Evolutionary conservation across 495 filamentous ascomycete species (phyloP).

Genomic region (Polyplosphaeria fusca): DNA sequence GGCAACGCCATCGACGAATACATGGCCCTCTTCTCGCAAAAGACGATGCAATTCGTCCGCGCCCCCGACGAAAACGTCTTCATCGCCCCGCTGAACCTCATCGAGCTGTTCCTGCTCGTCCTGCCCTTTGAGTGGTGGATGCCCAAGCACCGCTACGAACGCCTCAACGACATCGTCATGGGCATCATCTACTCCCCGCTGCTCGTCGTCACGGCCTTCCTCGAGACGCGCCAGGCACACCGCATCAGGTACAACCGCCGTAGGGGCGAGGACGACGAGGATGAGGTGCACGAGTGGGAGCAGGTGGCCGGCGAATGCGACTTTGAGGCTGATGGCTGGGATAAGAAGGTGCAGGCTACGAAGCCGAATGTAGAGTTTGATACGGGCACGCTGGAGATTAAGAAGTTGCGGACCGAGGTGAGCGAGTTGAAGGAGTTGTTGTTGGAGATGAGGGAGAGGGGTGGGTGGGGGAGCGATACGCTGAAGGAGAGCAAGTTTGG

Average conservation of each 20-base stretch:
- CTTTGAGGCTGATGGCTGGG: constrained; percentile 78
- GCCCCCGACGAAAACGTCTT: constrained; percentile 98
- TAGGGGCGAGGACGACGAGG: constrained; percentile 85
- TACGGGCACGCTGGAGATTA: constrained; percentile 62
- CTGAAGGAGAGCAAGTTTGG: constrained; percentile 17
- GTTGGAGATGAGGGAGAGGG: constrained; percentile 40
- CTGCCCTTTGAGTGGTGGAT: constrained; percentile 97
- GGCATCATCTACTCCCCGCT: constrained; percentile 79
- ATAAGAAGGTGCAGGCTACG: constrained; percentile 65
- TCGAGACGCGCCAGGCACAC: constrained; percentile 69
- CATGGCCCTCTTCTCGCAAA: constrained; percentile 79
- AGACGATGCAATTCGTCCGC: constrained; percentile 93
- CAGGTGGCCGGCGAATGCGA: constrained; percentile 68
- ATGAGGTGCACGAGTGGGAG: constrained; percentile 89
- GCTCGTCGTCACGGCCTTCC: constrained; percentile 69
- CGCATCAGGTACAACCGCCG: constrained; percentile 68
- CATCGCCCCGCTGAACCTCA: constrained; percentile 87
- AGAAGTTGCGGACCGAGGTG: constrained; percentile 66
- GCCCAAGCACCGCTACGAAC: constrained; percentile 61
- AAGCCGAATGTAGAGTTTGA: constrained; percentile 77
- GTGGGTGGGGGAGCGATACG: constrained; percentile 22
- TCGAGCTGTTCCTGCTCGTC: constrained; percentile 77
- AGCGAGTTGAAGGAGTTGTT: constrained; percentile 62
- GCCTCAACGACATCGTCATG: constrained; percentile 85
- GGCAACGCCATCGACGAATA: constrained; percentile 93